Evolutionary conservation across 768 basidiomycete species (phyloP), one percentile per base, ranked within the genome.

Genomic region (Megacollybia marginata): DNA sequence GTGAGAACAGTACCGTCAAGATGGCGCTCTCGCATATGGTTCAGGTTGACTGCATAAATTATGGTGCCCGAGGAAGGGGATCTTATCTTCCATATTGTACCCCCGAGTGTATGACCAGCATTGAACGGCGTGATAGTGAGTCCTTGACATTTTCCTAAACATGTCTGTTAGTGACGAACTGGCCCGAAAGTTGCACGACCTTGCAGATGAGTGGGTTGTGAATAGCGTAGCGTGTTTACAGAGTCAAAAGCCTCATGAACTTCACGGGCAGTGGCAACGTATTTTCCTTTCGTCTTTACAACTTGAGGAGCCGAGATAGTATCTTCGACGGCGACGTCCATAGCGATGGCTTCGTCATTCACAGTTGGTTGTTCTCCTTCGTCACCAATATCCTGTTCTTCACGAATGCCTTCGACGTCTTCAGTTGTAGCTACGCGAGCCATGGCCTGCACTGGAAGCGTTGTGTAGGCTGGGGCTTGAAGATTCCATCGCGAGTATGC

Each of bases 21-120:
- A 69, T 97, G 95, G 33, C 94, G 81, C 63, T 99, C 96, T 48
- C 82, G 80, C 79, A 92, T 94, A 65, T 99, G 96, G 64, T 98
- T 98, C 72, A 97, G 75, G 56, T 92, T 81, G 15, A 97, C 90
- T 9, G 93, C 93, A 62, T 99, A 97, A 20, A 98, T 72, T 33
- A 98, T 86, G 3, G 96, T 97, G 3, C 94, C 95, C 10, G 91
- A 90, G 0, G 93, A 92, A 2, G 96, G 93, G 0, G 94, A 97
- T n/a, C 96, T 84, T 53, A 99, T 88, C 62, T 97, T 97, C 93
- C 93, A 98, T 54, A 99, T 88, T 5, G 94, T 92, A 42, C 95
- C 96, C 52, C 96, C 96, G 13, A 99, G 78, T 0, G 91, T 91
- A 64, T 97, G 94, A 0, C 95, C 96, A 11, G 92, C 88, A 58